These are phyloP conservation scores for Trematosphaeria pertusa DNA, from an alignment of 2,329 filamentous ascomycete genomes.

Conservation along the genomic window DNA sequence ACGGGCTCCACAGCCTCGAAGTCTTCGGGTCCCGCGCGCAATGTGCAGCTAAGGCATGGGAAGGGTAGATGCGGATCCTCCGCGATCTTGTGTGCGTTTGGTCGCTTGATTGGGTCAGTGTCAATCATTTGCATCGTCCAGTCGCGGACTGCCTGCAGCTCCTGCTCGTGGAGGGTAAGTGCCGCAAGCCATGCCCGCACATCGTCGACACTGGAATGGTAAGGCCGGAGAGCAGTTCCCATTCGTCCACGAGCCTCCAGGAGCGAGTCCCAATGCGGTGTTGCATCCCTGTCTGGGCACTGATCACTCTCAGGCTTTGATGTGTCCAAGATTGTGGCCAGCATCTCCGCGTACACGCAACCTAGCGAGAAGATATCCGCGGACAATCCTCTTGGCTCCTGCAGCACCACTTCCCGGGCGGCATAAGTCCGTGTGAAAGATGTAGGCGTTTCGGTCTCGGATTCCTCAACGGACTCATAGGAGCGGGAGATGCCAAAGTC, in stretches of 20 bases:
- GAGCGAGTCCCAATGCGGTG: conserved; percentile 1
- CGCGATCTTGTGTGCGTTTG: conserved; percentile 13
- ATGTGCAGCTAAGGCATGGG: conserved; percentile 16
- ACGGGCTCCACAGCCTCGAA: conserved; percentile 14
- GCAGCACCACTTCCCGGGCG: conserved; percentile 24
- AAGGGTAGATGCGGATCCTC: conserved; percentile 15
- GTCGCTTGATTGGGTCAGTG: conserved; percentile 5
- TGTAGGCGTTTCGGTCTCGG: conserved; percentile 20
- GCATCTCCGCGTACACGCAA: conserved; percentile 27
- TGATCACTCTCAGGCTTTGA: not conserved
- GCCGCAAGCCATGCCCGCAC: conserved; percentile 3
- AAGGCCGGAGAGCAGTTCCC: conserved; percentile 8
- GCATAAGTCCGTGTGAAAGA: conserved; percentile 24
- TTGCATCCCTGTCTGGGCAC: not conserved
- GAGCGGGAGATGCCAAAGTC: conserved; percentile 30
- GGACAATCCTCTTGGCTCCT: conserved; percentile 17
- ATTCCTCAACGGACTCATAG: conserved; percentile 24
- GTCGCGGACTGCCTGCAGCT: conserved; percentile 9
- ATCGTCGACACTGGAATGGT: conserved; percentile 4
- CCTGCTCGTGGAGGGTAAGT: conserved; percentile 1
- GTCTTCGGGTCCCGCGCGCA: conserved; percentile 11
- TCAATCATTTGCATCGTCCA: conserved; percentile 12
- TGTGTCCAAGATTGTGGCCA: conserved; percentile 16
- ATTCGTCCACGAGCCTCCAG: conserved; percentile 1
- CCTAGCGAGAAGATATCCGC: conserved; percentile 33